Percentiles rank a stretch among this genome's conserved stretches.
Evolutionary conservation across 225 moss, liverwort and hornwort genomes (phyloP).

Genomic region (Anthoceros angustus): DNA sequence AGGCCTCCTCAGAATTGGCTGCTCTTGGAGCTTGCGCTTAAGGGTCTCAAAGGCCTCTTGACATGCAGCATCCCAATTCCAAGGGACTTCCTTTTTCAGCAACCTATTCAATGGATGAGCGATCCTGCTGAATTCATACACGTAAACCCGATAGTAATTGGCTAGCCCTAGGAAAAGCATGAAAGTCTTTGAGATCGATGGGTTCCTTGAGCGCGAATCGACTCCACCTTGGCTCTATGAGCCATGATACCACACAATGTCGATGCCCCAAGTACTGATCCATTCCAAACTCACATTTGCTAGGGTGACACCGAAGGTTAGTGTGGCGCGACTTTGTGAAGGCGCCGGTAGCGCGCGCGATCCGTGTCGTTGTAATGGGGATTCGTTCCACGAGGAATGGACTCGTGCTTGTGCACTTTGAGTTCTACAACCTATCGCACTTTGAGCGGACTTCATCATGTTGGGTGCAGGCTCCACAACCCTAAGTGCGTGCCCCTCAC

Average conservation of each 20-base stretch:
- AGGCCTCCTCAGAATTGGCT: neutral
- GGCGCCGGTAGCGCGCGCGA: no score
- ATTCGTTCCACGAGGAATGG: no score
- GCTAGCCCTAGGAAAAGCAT: no score
- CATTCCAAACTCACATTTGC: slow-evolving; percentile 6
- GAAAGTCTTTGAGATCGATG: neutral
- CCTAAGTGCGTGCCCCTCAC: no score
- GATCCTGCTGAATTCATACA: neutral
- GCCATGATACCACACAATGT: neutral
- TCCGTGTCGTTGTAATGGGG: no score
- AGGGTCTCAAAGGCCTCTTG: neutral
- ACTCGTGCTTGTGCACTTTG: no score
- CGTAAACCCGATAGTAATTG: neutral
- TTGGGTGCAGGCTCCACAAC: no score
- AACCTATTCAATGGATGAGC: neutral
- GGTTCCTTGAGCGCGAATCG: slow-evolving; percentile 5
- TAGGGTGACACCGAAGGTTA: slow-evolving; percentile 3
- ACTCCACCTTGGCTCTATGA: slow-evolving; percentile 2
- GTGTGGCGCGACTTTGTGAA: no score
- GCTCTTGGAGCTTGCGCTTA: neutral
- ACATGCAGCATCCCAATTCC: neutral
- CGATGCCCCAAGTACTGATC: neutral
- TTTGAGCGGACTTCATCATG: no score
- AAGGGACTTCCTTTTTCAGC: neutral
- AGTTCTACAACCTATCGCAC: no score